Evolutionary conservation across 306 rosid genomes (phyloP), one percentile per base, ranked within the genome.

Genomic region (Vachellia pachyceras): DNA sequence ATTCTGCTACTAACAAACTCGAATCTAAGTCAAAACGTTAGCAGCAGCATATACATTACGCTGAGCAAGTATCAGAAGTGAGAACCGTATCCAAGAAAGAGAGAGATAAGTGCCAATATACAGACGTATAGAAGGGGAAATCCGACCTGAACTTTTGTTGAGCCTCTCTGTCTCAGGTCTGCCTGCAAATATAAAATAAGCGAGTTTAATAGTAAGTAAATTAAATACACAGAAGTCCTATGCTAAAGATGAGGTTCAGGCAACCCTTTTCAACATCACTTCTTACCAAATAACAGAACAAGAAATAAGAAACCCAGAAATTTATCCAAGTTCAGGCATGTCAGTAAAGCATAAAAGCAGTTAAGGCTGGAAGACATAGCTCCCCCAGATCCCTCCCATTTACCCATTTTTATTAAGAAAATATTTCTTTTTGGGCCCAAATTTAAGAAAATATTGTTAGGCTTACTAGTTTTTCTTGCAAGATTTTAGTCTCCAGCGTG

Each of bases 51-150:
- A 71, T 18, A 46, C 68, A 76, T 58, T 52, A 39, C 54, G 65
- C 40, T n/a, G 25, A 54, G 60, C 76, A 13, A 42, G 55, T 33
- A 74, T 95, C 90, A 93, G 66, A n/a, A 77, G 80, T 64, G 95
- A 41, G 87, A 82, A 70, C 78, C 68, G 83, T 90, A 90, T 77
- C 98, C 99, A 83, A 91, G 77, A 77, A 86, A 81, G 35, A 90
- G 78, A 84, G 90, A 82, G 10, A 88, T 55, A 36, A 95, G 86
- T 5, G 92, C 97, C 91, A 95, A 97, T 88, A 90, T 90, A 58
- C 89, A 93, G 80, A 92, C 93, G 84, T 85, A 93, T 52, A 95
- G 79, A 79, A 86, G 86, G 42, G 99, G 98, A 81, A 93, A 93
- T 47, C 97, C 98, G 0, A 85, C 89, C 71, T 90, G 95, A 54